Conservation (phyloP, 1,139 yeast species). For the Blastobotrys elegans region DNA sequence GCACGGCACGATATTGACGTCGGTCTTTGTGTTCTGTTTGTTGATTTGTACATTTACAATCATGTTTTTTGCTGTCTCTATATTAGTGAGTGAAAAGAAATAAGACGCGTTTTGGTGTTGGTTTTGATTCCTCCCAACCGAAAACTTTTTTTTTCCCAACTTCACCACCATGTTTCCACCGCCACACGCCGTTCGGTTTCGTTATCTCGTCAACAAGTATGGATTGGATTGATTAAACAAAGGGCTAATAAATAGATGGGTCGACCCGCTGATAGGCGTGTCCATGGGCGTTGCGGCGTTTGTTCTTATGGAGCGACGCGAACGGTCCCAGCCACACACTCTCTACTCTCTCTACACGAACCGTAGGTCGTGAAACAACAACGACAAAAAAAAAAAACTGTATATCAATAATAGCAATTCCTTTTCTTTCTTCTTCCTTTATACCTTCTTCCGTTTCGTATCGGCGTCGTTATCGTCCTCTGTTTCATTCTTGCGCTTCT, state of each 20-base stretch:
- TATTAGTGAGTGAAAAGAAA: neutral
- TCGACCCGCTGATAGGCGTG: conserved; percentile 20
- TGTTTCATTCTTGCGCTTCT: conserved; percentile 1
- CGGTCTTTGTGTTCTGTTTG: neutral
- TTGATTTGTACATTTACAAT: too few species aligned
- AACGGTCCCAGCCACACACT: conserved; percentile 16
- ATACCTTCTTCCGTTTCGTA: neutral
- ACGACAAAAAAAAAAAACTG: too few species aligned
- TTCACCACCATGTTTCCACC: neutral
- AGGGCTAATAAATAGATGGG: conserved; percentile 12
- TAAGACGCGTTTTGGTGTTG: neutral
- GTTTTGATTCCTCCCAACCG: neutral
- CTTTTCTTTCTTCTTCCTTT: too few species aligned
- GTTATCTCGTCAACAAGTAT: conserved; percentile 5
- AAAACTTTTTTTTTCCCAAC: neutral
- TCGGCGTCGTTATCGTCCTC: conserved; percentile 2
- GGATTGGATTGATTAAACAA: neutral
- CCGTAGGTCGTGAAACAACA: too few species aligned
- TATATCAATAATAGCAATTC: too few species aligned
- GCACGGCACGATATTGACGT: conserved; percentile 28
- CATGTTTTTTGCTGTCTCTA: too few species aligned
- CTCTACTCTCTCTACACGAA: neutral
- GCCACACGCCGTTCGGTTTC: neutral
- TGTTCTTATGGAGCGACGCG: conserved; percentile 17
- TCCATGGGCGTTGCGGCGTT: conserved; percentile 18